Conservation (phyloP, 2,329 filamentous ascomycete species). For the Ascosphaera acerosa region DNA sequence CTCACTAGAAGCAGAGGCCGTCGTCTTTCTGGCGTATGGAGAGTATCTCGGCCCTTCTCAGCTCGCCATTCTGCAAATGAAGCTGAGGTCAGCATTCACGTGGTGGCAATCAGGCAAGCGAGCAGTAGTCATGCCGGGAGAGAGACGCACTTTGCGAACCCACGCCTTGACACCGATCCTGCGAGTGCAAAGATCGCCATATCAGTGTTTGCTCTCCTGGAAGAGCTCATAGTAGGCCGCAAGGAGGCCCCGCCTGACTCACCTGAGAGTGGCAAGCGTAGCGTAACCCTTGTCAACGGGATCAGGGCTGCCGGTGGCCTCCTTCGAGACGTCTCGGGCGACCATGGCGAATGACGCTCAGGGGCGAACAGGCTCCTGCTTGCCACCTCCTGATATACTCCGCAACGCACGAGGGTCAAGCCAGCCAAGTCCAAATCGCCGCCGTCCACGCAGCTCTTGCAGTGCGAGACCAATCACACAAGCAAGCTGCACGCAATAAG, state of each 20-base stretch:
- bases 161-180: constrained; percentile 42
- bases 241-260: too few relatives aligned
- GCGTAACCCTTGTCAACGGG: constrained; percentile 54
- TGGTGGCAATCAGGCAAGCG: constrained; percentile 9
- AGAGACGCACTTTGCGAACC: constrained; percentile 37
- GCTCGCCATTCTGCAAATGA: constrained; percentile 40
- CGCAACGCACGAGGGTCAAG: too few relatives aligned
- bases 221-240: too few relatives aligned
- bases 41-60: constrained; percentile 85
- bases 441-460: too few relatives aligned
- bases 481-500: too few relatives aligned
- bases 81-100: constrained; percentile 5
- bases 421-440: too few relatives aligned
- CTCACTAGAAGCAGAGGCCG: constrained; percentile 56
- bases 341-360: constrained; percentile 29
- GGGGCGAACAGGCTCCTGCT: too few relatives aligned
- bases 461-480: too few relatives aligned
- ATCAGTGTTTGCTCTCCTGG: too few relatives aligned
- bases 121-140: constrained; percentile 9
- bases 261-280: constrained; percentile 63
- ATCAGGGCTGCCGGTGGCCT: constrained; percentile 28
- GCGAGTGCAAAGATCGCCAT: neutral
- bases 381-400: too few relatives aligned
- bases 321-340: constrained; percentile 27
- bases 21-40: constrained; percentile 79